These are phyloP conservation scores for Penicillium cosmopolitanum DNA, from an alignment of 495 filamentous ascomycete species.

Conservation along the genomic window DNA sequence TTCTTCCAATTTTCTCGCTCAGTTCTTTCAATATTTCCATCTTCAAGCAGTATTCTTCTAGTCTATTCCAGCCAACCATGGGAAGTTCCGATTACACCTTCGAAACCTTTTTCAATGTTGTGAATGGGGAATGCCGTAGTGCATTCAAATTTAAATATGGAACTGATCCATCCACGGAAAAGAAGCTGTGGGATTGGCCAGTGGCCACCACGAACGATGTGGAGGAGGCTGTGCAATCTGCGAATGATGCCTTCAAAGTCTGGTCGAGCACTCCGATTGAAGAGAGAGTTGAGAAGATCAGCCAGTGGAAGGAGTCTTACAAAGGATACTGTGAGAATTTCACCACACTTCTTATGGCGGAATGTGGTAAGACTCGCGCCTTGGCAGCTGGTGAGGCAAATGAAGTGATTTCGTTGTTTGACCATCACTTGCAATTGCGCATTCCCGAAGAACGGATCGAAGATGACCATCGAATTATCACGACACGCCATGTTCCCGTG, in stretches of 20 bases:
- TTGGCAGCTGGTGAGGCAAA: conserved; percentile 43
- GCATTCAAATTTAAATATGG: conserved; percentile 8
- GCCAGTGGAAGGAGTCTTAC: neutral
- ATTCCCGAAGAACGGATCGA: conserved; percentile 30
- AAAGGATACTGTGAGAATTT: neutral
- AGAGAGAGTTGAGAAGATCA: conserved; percentile 23
- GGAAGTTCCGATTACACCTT: neutral
- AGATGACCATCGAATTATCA: conserved; percentile 41
- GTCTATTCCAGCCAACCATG: neutral
- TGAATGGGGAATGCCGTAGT: neutral
- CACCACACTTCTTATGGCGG: conserved; percentile 7
- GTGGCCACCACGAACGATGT: conserved; percentile 48
- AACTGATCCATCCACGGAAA: conserved; percentile 50
- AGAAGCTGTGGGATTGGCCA: conserved; percentile 49
- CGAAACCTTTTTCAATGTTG: neutral
- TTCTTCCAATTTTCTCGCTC: neutral
- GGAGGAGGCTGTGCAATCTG: conserved; percentile 53
- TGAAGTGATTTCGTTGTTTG: conserved; percentile 64
- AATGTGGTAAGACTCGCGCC: conserved; percentile 1
- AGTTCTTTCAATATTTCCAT: neutral
- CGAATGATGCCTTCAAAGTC: conserved; percentile 45
- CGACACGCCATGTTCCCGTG: conserved; percentile 38
- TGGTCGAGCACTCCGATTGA: conserved; percentile 45
- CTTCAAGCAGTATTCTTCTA: neutral
- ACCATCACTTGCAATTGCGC: conserved; percentile 31